These are phyloP conservation scores for Lactarius sp. DNA, from an alignment of 768 basidiomycete genomes.

Conservation along the genomic window DNA sequence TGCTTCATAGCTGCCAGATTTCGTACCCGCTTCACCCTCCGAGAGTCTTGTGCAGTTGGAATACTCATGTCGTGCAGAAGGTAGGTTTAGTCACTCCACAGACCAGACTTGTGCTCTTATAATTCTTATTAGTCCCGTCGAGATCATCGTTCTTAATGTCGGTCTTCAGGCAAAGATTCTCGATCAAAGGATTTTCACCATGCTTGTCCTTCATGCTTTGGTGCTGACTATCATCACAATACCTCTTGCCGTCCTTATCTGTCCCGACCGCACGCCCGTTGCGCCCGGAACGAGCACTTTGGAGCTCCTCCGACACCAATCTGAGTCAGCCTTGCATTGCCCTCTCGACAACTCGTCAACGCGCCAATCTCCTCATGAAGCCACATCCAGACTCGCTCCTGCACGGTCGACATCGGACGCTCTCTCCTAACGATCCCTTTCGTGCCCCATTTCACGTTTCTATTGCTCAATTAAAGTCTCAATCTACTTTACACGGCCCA, in stretches of 20 bases:
- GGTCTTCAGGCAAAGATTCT: constrained; percentile 67
- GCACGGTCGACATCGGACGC: no score
- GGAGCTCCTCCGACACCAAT: no score
- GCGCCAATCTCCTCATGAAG: no score
- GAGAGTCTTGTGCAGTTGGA: constrained; percentile 83
- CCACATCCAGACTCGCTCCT: no score
- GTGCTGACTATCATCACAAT: constrained; percentile 82
- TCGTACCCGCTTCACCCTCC: constrained; percentile 52
- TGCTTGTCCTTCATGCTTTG: constrained; percentile 81
- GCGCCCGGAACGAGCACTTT: no score
- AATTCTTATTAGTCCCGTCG: constrained; percentile 50
- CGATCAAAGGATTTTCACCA: constrained; percentile 67
- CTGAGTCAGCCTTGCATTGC: no score
- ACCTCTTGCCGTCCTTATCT: constrained; percentile 72
- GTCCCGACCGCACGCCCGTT: no score
- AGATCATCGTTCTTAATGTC: constrained; percentile 89
- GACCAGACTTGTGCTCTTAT: not conserved
- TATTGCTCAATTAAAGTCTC: no score
- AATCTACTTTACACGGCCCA: no score
- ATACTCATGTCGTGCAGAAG: constrained; percentile 89
- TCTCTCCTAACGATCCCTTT: no score
- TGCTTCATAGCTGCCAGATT: constrained; percentile 53
- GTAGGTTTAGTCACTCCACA: constrained; percentile 35
- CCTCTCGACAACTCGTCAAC: no score
- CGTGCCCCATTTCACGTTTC: no score